Percentiles rank a stretch among this genome's conserved stretches.
Evolutionary conservation across 306 rosid genomes (phyloP).

Genomic region (Rubus parviflorus): DNA sequence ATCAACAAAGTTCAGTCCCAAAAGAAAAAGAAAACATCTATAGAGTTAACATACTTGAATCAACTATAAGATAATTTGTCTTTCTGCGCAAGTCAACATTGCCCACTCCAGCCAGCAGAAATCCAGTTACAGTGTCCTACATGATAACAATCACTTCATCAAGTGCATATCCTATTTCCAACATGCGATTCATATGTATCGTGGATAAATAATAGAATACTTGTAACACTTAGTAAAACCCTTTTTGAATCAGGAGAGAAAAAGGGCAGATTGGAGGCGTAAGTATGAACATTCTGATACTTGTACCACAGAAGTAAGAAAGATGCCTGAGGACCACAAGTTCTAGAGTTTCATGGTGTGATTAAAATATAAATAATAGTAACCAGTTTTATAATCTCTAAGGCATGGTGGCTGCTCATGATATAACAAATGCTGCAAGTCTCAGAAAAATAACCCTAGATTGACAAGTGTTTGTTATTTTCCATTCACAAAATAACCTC

Average conservation of each 20-base stretch:
- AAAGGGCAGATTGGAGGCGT: not conserved
- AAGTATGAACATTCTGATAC: not conserved
- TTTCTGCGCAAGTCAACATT: slow-evolving; percentile 89
- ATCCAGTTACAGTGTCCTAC: slow-evolving; percentile 90
- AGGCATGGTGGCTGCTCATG: not conserved
- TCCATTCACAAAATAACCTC: not conserved
- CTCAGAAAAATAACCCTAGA: not conserved
- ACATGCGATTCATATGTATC: slow-evolving; percentile 1
- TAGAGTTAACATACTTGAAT: slow-evolving; percentile 62
- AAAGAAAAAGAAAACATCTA: not conserved
- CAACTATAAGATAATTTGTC: slow-evolving; percentile 90
- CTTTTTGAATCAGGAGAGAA: not conserved
- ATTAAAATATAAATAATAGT: not conserved
- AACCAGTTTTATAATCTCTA: not conserved
- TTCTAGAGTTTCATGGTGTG: not conserved
- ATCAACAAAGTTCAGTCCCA: not conserved
- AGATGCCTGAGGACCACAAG: not conserved
- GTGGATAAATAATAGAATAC: not conserved
- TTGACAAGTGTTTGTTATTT: not conserved
- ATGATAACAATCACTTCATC: not conserved
- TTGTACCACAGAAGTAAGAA: not conserved
- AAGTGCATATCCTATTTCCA: not conserved
- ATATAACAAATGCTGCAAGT: not conserved
- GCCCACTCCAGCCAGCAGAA: slow-evolving; percentile 97
- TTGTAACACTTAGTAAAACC: not conserved